A percentile compares a stretch with the other conserved stretches of the same genome.
phyloP scores from a whole-genome alignment of 1,284 basidiomycete species.

The Melampsora americana region DNA sequence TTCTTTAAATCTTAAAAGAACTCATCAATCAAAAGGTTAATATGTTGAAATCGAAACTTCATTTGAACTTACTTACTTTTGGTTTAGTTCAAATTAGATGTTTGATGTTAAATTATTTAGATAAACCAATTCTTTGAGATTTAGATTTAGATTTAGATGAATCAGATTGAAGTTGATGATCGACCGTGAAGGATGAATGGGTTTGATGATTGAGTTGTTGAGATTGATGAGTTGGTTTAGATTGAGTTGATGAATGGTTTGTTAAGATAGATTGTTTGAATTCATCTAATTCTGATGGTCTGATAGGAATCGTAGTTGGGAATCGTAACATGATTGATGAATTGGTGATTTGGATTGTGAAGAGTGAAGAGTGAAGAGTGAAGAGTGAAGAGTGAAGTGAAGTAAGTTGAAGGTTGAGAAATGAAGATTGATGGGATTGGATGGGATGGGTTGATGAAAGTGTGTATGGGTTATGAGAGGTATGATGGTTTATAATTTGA shows the following conservation, averaged over 20 bases:
- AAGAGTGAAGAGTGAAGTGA: no score
- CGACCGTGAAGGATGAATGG: background rate
- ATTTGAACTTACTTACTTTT: no score
- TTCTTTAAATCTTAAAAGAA: no score
- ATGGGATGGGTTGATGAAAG: no score
- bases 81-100: no score
- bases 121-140: constrained; percentile 29
- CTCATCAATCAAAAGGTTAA: no score
- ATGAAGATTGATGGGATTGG: no score
- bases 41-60: no score
- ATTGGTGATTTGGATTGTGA: background rate
- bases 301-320: constrained; percentile 26
- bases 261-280: constrained; percentile 32
- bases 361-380: no score
- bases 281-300: constrained; percentile 32
- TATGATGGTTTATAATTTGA: no score
- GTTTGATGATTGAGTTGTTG: background rate
- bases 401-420: background rate
- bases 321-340: background rate
- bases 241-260: background rate
- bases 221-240: background rate
- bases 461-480: no score
- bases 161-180: background rate
- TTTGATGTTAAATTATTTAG: no score
- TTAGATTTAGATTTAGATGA: constrained; percentile 18